A percentile compares a stretch with the other conserved stretches of the same genome.
Evolutionary conservation across 1,284 basidiomycete species (phyloP).

Genomic region (Exsudoporus floridanus): DNA sequence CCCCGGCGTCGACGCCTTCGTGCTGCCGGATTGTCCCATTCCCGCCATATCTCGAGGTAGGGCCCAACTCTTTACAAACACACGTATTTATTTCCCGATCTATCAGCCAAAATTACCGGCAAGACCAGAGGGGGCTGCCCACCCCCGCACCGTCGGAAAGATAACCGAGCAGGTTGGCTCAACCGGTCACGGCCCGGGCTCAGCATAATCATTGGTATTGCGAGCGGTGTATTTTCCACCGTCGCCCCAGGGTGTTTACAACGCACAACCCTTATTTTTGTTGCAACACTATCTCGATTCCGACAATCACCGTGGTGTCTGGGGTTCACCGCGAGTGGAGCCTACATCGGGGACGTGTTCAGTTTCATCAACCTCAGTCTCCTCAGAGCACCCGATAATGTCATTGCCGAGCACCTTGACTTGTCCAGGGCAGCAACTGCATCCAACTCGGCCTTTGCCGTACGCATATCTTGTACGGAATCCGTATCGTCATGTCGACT

Average conservation of each 20-base stretch:
- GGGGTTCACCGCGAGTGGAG: conserved; percentile 25
- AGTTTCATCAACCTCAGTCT: conserved; percentile 7
- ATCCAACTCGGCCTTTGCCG: conserved; percentile 14
- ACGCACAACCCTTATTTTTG: too few species aligned
- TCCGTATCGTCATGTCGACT: background rate
- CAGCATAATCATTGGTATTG: conserved; percentile 17
- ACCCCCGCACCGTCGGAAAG: conserved; percentile 17
- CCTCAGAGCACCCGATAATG: conserved; percentile 22
- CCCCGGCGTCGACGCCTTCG: conserved; percentile 16
- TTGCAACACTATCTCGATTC: conserved; percentile 25
- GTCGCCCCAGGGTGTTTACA: conserved; percentile 13
- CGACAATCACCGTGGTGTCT: conserved; percentile 15
- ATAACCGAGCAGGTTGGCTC: conserved; percentile 15
- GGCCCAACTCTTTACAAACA: background rate
- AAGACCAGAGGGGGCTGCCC: conserved; percentile 13
- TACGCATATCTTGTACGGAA: conserved; percentile 1
- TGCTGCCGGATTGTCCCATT: conserved; percentile 20
- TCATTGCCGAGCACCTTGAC: conserved; percentile 20
- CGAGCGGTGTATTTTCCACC: conserved; percentile 22
- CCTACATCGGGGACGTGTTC: too few species aligned
- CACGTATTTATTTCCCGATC: background rate
- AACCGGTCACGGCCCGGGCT: conserved; percentile 21
- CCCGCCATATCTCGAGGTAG: conserved; percentile 15
- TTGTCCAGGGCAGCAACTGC: conserved; percentile 10
- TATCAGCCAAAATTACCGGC: conserved; percentile 15